These are phyloP conservation scores for Boletus huronensis DNA, from an alignment of 768 basidiomycete genomes.

Conservation along the genomic window DNA sequence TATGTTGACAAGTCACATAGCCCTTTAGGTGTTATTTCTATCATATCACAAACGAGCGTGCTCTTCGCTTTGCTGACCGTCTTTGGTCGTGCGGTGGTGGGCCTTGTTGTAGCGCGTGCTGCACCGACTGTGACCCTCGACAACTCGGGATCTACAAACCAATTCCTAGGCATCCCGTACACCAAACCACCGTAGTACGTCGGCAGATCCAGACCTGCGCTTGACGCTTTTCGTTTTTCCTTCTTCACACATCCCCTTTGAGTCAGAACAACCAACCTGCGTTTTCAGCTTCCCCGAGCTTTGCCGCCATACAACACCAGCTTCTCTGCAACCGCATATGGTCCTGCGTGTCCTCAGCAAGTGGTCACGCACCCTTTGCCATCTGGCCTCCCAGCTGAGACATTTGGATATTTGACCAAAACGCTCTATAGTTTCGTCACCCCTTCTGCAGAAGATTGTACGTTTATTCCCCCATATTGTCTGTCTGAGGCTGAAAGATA, in stretches of 20 bases:
- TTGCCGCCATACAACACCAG: slow-evolving; percentile 4
- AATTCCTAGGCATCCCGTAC: slow-evolving; percentile 42
- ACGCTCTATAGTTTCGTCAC: slow-evolving; percentile 29
- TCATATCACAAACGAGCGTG: too few relatives aligned
- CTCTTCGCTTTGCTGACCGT: not conserved
- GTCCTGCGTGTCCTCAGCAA: slow-evolving; percentile 13
- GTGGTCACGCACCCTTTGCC: slow-evolving; percentile 2
- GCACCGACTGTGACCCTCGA: slow-evolving; percentile 28
- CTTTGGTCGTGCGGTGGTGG: not conserved
- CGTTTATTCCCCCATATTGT: slow-evolving; percentile 8
- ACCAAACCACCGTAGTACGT: slow-evolving; percentile 39
- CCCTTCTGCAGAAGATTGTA: slow-evolving; percentile 45
- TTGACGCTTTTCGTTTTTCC: not conserved
- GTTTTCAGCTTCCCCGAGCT: slow-evolving; percentile 28
- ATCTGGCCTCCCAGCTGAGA: slow-evolving; percentile 16
- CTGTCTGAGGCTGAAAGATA: not conserved
- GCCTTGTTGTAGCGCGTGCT: not conserved
- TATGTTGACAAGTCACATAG: too few relatives aligned
- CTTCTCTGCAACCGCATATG: slow-evolving; percentile 4
- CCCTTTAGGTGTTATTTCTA: too few relatives aligned
- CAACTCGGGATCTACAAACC: slow-evolving; percentile 19
- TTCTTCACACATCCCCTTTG: not conserved
- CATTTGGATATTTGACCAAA: slow-evolving; percentile 22
- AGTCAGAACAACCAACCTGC: slow-evolving; percentile 31
- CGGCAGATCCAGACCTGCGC: not conserved